phyloP scores from a whole-genome alignment of 306 rosid genomes.

The Cercis canadensis region DNA sequence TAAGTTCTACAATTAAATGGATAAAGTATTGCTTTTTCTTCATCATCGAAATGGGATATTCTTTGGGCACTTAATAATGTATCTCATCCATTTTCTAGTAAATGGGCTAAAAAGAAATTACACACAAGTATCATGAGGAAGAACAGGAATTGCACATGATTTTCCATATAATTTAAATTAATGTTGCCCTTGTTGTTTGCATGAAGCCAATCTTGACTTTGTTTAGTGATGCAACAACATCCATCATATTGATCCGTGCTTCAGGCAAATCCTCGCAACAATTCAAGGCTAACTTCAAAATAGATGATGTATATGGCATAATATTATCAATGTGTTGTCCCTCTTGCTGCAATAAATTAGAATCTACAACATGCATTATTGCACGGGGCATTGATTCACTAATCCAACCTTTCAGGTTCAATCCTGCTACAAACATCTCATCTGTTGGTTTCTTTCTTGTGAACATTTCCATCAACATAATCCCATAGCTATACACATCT shows the following conservation, averaged over 20 bases:
- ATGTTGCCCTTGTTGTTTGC: no score
- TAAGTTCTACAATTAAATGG: no score
- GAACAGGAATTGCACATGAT: no score
- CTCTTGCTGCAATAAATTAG: background rate
- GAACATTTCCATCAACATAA: conserved; percentile 19
- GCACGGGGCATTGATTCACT: background rate
- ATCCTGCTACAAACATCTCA: conserved; percentile 22
- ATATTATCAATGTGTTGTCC: background rate
- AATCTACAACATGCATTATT: background rate
- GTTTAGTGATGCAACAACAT: no score
- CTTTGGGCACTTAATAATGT: no score
- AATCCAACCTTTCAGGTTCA: conserved; percentile 27
- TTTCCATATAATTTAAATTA: no score
- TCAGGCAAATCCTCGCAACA: conserved; percentile 26
- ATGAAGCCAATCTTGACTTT: no score
- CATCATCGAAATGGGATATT: no score
- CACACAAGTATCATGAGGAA: no score
- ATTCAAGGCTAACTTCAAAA: conserved; percentile 21
- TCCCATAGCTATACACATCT: conserved; percentile 23
- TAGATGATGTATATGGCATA: background rate
- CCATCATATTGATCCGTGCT: background rate
- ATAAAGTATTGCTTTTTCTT: no score
- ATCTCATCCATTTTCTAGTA: no score
- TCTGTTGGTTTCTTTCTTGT: conserved; percentile 30
- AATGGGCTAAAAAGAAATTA: no score